Conservation (phyloP, 345 rosid species). For the Noccaea caerulescens region DNA sequence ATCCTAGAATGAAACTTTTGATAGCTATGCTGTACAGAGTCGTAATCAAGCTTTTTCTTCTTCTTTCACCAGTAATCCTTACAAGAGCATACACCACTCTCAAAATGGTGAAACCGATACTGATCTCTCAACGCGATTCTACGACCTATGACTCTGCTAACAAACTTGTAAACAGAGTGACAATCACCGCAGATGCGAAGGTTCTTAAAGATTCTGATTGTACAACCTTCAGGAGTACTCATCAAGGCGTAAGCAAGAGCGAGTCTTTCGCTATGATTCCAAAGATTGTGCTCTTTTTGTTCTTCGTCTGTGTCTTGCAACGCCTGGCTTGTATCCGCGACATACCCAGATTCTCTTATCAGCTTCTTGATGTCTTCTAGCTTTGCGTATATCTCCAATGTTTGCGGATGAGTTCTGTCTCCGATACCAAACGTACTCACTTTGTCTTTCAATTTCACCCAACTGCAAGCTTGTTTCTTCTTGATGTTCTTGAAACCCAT, state of each 20-base stretch:
- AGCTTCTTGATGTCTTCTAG: conserved; percentile 76
- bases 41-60: background rate
- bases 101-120: conserved; percentile 84
- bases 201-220: conserved; percentile 74
- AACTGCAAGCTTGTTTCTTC: conserved; percentile 90
- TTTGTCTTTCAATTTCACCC: conserved; percentile 78
- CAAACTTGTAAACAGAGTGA: conserved; percentile 79
- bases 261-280: conserved; percentile 91
- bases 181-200: conserved; percentile 87
- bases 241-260: conserved; percentile 81
- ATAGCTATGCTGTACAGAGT: conserved; percentile 8
- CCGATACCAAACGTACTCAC: conserved; percentile 75
- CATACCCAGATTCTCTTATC: conserved; percentile 78
- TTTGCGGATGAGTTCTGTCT: conserved; percentile 67
- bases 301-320: conserved; percentile 94
- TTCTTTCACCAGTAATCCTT: conserved; percentile 72
- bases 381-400: conserved; percentile 61
- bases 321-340: conserved; percentile 75
- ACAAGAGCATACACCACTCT: conserved; percentile 76
- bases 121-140: conserved; percentile 74
- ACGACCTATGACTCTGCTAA: conserved; percentile 55
- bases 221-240: conserved; percentile 60
- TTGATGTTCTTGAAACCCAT: conserved; percentile 73
- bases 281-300: conserved; percentile 83
- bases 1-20: conserved; percentile 17